Evolutionary conservation across 2,329 filamentous ascomycete genomes (phyloP).

Genomic region (Coniochaeta pulveracea): DNA sequence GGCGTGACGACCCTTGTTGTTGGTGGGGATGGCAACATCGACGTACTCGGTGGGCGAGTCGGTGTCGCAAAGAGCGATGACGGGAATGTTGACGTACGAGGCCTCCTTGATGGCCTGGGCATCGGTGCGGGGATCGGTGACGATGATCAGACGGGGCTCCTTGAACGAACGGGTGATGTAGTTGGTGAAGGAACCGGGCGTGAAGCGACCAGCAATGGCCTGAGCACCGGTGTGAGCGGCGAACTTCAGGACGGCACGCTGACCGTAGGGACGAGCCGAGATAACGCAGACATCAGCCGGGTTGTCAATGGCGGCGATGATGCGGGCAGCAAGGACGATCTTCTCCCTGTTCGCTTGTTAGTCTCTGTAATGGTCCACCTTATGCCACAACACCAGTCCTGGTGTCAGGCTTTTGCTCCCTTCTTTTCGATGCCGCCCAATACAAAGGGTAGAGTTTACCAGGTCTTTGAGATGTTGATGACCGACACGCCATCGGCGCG

Average conservation of each 20-base stretch:
- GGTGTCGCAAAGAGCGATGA: conserved; percentile 97
- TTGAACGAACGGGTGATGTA: conserved; percentile 99
- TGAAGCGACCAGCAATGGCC: conserved; percentile 98
- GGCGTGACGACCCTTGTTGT: conserved; percentile 99
- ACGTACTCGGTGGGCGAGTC: conserved; percentile 99
- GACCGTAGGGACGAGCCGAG: conserved; percentile 97
- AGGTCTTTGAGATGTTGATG: conserved; percentile 99
- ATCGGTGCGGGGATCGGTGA: conserved; percentile 98
- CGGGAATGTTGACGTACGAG: conserved; percentile 99
- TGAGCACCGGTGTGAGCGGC: conserved; percentile 95
- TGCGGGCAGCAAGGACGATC: conserved; percentile 95
- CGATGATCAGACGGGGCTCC: conserved; percentile 98
- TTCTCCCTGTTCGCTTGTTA: conserved; percentile 65
- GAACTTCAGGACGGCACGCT: conserved; percentile 99
- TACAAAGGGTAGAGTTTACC: conserved; percentile 62
- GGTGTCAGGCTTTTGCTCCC: background rate
- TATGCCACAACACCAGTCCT: background rate
- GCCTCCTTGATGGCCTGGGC: conserved; percentile 99
- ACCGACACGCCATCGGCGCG: conserved; percentile 97
- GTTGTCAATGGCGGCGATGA: conserved; percentile 99
- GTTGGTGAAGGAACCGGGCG: conserved; percentile 99
- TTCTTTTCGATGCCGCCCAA: background rate
- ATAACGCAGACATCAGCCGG: conserved; percentile 98
- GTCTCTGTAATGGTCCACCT: conserved; percentile 7
- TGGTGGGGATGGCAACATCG: conserved; percentile 98